Evolutionary conservation across 2,329 filamentous ascomycete species (phyloP).

Genomic region (Beauveria brongniartii): DNA sequence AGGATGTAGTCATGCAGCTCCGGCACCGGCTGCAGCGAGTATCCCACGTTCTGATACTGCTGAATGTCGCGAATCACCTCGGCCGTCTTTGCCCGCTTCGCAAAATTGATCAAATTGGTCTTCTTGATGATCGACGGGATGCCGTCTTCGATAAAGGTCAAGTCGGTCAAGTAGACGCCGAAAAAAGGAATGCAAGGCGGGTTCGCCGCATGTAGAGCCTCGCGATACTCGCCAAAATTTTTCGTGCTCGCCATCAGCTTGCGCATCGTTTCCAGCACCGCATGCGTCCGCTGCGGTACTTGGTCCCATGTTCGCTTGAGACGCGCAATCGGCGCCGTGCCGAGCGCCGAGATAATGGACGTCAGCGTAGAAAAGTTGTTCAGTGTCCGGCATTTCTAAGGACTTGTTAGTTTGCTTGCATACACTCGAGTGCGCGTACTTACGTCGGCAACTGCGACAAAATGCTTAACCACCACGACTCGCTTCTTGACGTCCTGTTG

Average conservation of each 20-base stretch:
- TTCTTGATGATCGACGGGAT: slow-evolving; percentile 96
- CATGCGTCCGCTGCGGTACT: slow-evolving; percentile 76
- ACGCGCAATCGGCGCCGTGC: slow-evolving; percentile 89
- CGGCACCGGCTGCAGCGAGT: slow-evolving; percentile 77
- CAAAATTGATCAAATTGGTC: slow-evolving; percentile 95
- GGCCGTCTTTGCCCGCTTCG: slow-evolving; percentile 94
- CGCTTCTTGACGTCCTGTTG: slow-evolving; percentile 93
- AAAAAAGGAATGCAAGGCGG: slow-evolving; percentile 98
- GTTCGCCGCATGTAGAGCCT: slow-evolving; percentile 84
- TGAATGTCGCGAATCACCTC: slow-evolving; percentile 98
- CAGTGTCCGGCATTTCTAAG: slow-evolving; percentile 78
- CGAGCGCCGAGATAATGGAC: slow-evolving; percentile 92
- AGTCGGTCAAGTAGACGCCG: slow-evolving; percentile 94
- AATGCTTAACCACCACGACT: slow-evolving; percentile 97
- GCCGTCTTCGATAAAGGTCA: slow-evolving; percentile 97
- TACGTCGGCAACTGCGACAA: slow-evolving; percentile 92
- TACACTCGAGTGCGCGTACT: slow-evolving; percentile 27
- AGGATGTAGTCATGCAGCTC: slow-evolving; percentile 96
- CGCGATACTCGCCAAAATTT: slow-evolving; percentile 96
- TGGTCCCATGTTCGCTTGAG: slow-evolving; percentile 91
- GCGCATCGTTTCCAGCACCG: slow-evolving; percentile 81
- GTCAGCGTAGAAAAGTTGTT: slow-evolving; percentile 98
- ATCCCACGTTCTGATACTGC: slow-evolving; percentile 97
- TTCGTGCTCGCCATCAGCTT: slow-evolving; percentile 94
- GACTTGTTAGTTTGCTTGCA: slow-evolving; percentile 13